Evolutionary conservation across 345 rosid genomes (phyloP).

Genomic region (Brassica rapa): DNA sequence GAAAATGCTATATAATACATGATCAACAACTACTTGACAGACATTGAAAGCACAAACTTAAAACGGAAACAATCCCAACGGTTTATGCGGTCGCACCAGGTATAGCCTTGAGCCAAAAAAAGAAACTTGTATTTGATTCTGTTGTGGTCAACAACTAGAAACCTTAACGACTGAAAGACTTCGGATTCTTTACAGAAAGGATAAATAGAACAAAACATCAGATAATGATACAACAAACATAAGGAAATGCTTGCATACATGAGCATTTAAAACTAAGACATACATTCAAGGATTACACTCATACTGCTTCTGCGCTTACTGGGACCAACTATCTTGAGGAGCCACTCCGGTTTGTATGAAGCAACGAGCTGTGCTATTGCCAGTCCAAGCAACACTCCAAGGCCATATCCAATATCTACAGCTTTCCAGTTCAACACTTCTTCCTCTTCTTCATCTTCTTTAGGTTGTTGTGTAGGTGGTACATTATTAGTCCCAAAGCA

Average conservation of each 20-base stretch:
- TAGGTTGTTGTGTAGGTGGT: neutral
- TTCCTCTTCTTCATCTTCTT: neutral
- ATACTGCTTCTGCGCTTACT: neutral
- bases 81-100: too few species aligned
- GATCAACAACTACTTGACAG: too few species aligned
- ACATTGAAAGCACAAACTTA: too few species aligned
- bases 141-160: neutral
- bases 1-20: too few species aligned
- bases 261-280: neutral
- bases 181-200: too few species aligned
- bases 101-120: too few species aligned
- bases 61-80: too few species aligned
- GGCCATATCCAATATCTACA: neutral
- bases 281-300: neutral
- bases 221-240: neutral
- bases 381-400: neutral
- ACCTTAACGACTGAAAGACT: neutral
- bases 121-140: neutral
- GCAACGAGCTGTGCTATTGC: neutral
- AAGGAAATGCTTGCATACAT: too few species aligned
- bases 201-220: neutral
- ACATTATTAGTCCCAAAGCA: too few species aligned
- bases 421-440: neutral
- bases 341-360: neutral
- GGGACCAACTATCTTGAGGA: neutral